Base-by-base conservation (phyloP, 1,284 basidiomycete genomes). In the Microbotryum violaceum region DNA sequence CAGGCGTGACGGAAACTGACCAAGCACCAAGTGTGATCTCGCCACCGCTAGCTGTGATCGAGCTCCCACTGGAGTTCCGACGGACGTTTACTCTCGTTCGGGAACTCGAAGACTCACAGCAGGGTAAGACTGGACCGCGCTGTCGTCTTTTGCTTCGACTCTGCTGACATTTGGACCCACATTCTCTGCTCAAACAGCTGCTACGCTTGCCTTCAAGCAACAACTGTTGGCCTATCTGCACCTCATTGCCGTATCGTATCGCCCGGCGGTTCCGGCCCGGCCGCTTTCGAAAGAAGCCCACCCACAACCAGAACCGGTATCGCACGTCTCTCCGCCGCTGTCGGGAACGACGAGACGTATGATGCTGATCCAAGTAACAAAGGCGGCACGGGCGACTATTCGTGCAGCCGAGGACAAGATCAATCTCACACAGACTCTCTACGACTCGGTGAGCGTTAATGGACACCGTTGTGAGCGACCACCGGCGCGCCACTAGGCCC, bases 391-490 rank as follows among this genome's bases (percentile, higher is more conserved):
- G 23, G n/a, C 27, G 54, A 59, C 46, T 33, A 56, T 64, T 1
- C 54, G 66, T 4, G 60, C 64, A 3, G 66, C 53, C 1, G 69
- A 70, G 18, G 70, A 71, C 61, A 71, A 71, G 49, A 60, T 70
- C 48, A 65, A 65, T 3, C 54, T 70, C 2, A 62, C 69, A 6
- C 47, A 61, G 2, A 61, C 66, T 9, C 58, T 69, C 6, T 70
- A 70, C 57, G 66, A 69, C n/a, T 59, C 62, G 27, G 70, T 70
- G 29, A 47, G 64, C 37, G 37, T 18, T 12, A 42, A 18, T 6
- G 37, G 16, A 16, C 14, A 42, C 2, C 37, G 16, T 42, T 18
- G 37, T 42, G 37, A 18, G 6, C 2, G 12, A 18, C 37, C 37
- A 18, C 37, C 37, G 14, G 37, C 6, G 37, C 12, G 12, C 37